Evolutionary conservation across 345 rosid species (phyloP), one percentile per base, ranked within the genome.

Genomic region (Eucalyptus tenuipes): DNA sequence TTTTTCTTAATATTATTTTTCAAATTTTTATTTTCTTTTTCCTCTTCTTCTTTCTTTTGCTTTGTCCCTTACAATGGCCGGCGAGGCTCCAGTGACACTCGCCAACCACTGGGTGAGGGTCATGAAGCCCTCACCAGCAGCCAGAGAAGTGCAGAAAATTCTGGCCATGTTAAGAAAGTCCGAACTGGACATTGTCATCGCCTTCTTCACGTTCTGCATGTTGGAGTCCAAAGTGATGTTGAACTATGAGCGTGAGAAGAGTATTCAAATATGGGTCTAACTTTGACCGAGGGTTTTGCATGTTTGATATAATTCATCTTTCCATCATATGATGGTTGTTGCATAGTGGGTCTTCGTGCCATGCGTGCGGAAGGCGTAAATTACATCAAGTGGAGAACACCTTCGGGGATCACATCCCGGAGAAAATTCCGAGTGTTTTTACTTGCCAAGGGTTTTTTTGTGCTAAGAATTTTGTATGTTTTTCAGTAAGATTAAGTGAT

Each of bases 21-120:
- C 9, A 52, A 17, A 6, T 50, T 18, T 6, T 50, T 8, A 2
- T 7, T 52, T 52, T 18, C 57, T 3, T 52, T 52, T 52, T 18
- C 24, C 2, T 52, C 10, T 52, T 52, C 10, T 52, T 52, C 4
- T 52, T 52, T 52, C 24, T 52, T 52, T 18, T 52, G 0, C 10
- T 52, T 52, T 52, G 10, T 52, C 10, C 2, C 5, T 8, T 52
- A 52, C 2, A 52, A 52, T 52, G 57, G 10, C 57, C 1, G 1
- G 57, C 4, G 57, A 52, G 57, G 10, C 57, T 52, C 10, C 0
- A 20, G 1, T 20, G 0, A 52, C 5, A 25, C 57, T 52, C 0
- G 0, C 25, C 57, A 52, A 52, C 57, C 57, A 52, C 0, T 52
- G 25, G 57, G 5, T 1, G 10, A 52, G 57, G 25, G 25, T 52